phyloP scores from a whole-genome alignment of 345 rosid species.

The Durio zibethinus region DNA sequence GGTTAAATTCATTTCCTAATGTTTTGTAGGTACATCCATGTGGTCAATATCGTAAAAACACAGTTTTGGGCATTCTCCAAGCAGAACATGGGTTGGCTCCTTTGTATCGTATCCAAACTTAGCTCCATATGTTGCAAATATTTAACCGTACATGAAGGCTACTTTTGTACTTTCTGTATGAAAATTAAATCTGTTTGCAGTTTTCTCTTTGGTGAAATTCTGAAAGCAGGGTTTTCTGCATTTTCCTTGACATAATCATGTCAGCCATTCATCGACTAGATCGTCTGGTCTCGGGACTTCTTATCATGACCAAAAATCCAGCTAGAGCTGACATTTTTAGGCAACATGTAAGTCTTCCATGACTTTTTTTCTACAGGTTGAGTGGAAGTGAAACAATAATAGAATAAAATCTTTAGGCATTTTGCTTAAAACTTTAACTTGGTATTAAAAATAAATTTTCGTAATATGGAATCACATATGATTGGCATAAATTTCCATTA shows the following conservation, averaged over 20 bases:
- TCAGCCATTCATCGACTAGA: slow-evolving; percentile 83
- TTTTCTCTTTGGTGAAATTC: not conserved
- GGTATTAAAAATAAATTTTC: not conserved
- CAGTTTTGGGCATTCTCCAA: slow-evolving; percentile 89
- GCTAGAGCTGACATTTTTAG: slow-evolving; percentile 82
- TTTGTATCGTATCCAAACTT: slow-evolving; percentile 75
- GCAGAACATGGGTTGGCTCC: slow-evolving; percentile 80
- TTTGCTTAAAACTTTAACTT: not conserved
- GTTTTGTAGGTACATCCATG: slow-evolving; percentile 77
- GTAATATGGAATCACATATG: not conserved
- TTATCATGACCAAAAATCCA: slow-evolving; percentile 83
- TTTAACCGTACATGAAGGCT: not conserved
- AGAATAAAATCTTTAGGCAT: not conserved
- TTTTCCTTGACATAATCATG: slow-evolving; percentile 38
- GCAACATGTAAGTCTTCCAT: slow-evolving; percentile 56
- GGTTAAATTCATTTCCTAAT: not conserved
- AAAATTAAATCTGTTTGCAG: slow-evolving; percentile 4
- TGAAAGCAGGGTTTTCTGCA: slow-evolving; percentile 3
- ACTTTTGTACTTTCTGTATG: not conserved
- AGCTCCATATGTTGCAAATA: not conserved
- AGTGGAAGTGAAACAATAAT: not conserved
- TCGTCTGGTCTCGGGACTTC: slow-evolving; percentile 93
- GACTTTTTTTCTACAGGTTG: not conserved
- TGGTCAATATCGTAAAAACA: slow-evolving; percentile 96
- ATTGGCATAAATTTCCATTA: not conserved